Conservation (phyloP, 805 yeast species). For the Priceomyces haplophilus region DNA sequence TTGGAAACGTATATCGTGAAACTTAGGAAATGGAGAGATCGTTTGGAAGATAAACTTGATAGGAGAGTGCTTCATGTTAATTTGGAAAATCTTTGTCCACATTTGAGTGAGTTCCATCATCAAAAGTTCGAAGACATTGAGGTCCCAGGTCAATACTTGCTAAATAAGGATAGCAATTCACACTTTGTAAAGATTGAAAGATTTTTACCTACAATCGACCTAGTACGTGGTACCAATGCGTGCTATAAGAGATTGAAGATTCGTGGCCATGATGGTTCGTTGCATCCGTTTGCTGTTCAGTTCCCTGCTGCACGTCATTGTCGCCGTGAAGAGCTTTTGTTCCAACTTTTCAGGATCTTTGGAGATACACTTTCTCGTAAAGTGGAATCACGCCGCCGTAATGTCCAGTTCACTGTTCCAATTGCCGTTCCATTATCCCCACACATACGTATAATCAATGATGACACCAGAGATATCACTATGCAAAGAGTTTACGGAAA, state of each 20-base stretch:
- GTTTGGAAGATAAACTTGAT: slow-evolving; percentile 88
- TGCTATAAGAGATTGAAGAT: slow-evolving; percentile 87
- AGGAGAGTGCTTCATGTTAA: slow-evolving; percentile 76
- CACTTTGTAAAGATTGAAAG: slow-evolving; percentile 93
- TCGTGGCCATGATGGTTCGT: slow-evolving; percentile 89
- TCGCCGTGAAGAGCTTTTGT: slow-evolving; percentile 91
- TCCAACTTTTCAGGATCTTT: slow-evolving; percentile 86
- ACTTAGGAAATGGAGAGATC: slow-evolving; percentile 86
- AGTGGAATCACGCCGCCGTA: slow-evolving; percentile 84
- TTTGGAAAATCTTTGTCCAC: slow-evolving; percentile 89
- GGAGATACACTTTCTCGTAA: slow-evolving; percentile 75
- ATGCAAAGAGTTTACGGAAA: slow-evolving; percentile 86
- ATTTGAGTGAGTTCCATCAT: slow-evolving; percentile 93
- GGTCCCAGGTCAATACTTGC: slow-evolving; percentile 92
- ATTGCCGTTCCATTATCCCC: slow-evolving; percentile 92
- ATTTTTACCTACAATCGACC: slow-evolving; percentile 82
- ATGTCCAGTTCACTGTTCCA: slow-evolving; percentile 82
- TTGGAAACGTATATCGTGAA: slow-evolving; percentile 82
- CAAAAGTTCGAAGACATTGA: slow-evolving; percentile 97
- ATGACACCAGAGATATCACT: slow-evolving; percentile 71
- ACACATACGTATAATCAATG: slow-evolving; percentile 84
- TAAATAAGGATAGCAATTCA: slow-evolving; percentile 82
- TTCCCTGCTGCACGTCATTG: slow-evolving; percentile 97
- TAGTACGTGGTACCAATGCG: slow-evolving; percentile 84
- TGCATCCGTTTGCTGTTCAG: slow-evolving; percentile 93